phyloP scores from a whole-genome alignment of 345 rosid species.

The Isatis tinctoria region DNA sequence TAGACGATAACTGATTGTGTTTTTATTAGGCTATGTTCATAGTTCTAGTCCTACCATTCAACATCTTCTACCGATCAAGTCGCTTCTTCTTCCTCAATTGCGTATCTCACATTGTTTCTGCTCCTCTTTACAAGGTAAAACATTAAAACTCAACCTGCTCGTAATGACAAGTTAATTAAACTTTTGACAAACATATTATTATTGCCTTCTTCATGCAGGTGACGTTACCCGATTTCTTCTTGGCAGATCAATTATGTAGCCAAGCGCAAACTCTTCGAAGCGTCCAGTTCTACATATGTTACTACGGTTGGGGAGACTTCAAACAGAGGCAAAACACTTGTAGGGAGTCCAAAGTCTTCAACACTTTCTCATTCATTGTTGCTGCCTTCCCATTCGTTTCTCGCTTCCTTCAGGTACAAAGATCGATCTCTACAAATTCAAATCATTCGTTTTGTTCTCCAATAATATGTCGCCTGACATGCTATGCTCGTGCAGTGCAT shows the following conservation, averaged over 20 bases:
- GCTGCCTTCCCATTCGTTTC: conserved; percentile 56
- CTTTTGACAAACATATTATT: background rate
- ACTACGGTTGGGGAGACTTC: conserved; percentile 58
- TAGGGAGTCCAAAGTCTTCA: conserved; percentile 28
- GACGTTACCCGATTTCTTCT: conserved; percentile 54
- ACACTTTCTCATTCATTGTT: conserved; percentile 38
- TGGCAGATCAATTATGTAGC: conserved; percentile 69
- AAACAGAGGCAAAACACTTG: conserved; percentile 48
- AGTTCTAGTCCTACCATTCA: conserved; percentile 30
- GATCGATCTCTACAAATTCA: background rate
- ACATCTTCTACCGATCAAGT: conserved; percentile 27
- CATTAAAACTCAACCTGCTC: background rate
- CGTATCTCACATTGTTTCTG: conserved; percentile 2
- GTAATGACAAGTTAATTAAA: background rate
- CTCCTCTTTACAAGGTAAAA: conserved; percentile 32
- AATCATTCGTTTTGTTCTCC: background rate
- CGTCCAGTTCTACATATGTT: conserved; percentile 51
- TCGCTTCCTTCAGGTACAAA: conserved; percentile 62
- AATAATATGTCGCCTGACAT: background rate
- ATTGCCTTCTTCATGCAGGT: conserved; percentile 40
- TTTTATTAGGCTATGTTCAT: conserved; percentile 6
- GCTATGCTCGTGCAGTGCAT: conserved; percentile 40
- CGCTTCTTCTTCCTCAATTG: conserved; percentile 30
- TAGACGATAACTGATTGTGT: background rate
- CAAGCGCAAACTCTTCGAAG: conserved; percentile 61